Conservation (phyloP, 2,329 filamentous ascomycete species). For the Calonectria multiphialidica region DNA sequence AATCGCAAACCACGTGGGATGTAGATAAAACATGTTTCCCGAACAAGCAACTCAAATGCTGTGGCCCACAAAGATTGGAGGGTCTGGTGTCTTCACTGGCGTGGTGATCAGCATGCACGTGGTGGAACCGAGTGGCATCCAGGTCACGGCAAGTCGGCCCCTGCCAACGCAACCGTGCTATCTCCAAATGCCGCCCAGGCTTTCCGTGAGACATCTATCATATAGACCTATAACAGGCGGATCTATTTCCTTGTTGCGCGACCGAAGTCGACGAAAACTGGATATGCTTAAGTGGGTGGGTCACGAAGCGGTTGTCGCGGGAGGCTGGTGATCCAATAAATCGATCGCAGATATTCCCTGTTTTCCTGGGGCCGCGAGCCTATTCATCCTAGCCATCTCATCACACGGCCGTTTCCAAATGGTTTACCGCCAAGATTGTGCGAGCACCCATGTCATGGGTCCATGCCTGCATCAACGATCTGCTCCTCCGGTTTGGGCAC, state of each 20-base stretch:
- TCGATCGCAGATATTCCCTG: neutral
- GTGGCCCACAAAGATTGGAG: neutral
- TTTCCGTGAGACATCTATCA: neutral
- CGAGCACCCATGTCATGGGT: neutral
- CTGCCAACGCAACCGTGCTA: neutral
- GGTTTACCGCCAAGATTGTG: neutral
- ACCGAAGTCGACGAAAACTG: neutral
- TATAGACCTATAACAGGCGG: neutral
- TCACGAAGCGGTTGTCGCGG: neutral
- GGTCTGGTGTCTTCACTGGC: constrained; percentile 4
- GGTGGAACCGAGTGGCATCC: constrained; percentile 17
- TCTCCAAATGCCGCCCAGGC: neutral
- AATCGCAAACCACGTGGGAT: constrained; percentile 8
- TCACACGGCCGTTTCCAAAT: constrained; percentile 2
- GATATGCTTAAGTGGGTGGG: constrained; percentile 17
- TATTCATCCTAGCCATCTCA: neutral
- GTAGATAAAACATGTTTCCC: neutral
- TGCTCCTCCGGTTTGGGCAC: neutral
- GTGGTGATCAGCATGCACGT: constrained; percentile 26
- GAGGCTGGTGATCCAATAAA: neutral
- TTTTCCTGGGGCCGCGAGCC: neutral
- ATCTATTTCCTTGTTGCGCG: neutral
- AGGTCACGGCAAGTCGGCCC: neutral
- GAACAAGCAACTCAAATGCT: neutral
- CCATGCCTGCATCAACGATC: neutral